A percentile compares a stretch with the other conserved stretches of the same genome.
Conservation (phyloP, 2,329 filamentous ascomycete species). For the Fusarium lyarnte region DNA sequence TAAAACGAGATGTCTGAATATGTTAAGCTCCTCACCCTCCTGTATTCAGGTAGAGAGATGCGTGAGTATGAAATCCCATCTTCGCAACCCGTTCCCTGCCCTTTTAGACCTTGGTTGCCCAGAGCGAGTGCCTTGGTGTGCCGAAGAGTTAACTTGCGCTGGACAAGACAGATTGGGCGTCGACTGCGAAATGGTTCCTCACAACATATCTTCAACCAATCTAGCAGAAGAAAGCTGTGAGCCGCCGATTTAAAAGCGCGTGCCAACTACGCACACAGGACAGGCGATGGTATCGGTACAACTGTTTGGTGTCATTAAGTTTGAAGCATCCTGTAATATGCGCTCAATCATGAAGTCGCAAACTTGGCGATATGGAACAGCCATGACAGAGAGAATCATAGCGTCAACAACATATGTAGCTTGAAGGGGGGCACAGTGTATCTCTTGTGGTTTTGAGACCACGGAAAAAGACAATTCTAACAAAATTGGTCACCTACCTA, state of each 20-base stretch:
- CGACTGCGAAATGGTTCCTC: neutral
- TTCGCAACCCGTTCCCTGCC: neutral
- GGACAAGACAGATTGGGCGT: neutral
- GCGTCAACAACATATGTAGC: neutral
- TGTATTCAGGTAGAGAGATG: slow-evolving; percentile 8
- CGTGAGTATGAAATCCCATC: slow-evolving; percentile 12
- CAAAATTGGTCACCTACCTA: neutral
- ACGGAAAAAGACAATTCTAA: neutral
- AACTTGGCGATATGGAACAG: neutral
- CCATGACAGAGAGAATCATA: neutral
- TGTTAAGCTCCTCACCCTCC: neutral
- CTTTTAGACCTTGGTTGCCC: neutral
- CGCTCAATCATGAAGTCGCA: neutral
- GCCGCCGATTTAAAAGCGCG: neutral
- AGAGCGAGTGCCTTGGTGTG: neutral
- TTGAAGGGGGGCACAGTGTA: neutral
- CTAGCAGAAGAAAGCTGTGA: neutral
- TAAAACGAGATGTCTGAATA: slow-evolving; percentile 15
- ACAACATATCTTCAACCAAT: neutral
- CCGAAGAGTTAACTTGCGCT: too few species aligned
- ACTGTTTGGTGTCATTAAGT: neutral
- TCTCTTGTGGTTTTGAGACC: neutral
- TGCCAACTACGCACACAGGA: neutral
- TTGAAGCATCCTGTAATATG: neutral
- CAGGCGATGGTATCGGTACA: neutral